Evolutionary conservation across 2,329 filamentous ascomycete species (phyloP).

Genomic region (Verruconis gallopava): DNA sequence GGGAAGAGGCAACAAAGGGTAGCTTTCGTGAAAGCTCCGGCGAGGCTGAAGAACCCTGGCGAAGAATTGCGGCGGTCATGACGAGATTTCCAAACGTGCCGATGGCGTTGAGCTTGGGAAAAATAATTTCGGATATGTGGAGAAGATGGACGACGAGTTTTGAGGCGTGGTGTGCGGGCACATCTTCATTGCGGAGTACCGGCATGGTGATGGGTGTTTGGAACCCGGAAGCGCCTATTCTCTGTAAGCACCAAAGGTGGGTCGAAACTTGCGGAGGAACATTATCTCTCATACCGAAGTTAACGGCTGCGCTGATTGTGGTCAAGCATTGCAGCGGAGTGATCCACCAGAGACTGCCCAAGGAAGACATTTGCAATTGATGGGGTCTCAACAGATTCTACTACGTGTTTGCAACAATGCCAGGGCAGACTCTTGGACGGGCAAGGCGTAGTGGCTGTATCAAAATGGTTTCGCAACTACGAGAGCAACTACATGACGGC

Average conservation of each 20-base stretch:
- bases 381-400: too few species aligned
- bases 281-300: constrained; percentile 20
- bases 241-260: too few species aligned
- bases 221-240: constrained; percentile 19
- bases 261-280: too few species aligned
- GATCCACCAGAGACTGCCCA: constrained; percentile 18
- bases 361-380: constrained; percentile 17
- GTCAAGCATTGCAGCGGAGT: constrained; percentile 19
- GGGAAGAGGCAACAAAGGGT: constrained; percentile 14
- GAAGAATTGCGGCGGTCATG: constrained; percentile 16
- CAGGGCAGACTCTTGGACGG: too few species aligned
- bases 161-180: constrained; percentile 17
- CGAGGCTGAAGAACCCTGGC: neutral
- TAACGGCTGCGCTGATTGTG: constrained; percentile 18
- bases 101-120: constrained; percentile 19
- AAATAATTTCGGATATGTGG: constrained; percentile 19
- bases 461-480: too few species aligned
- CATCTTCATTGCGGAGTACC: constrained; percentile 15
- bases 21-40: constrained; percentile 15
- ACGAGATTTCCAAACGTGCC: constrained; percentile 20
- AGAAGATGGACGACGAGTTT: constrained; percentile 19
- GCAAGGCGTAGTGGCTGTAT: too few species aligned
- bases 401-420: too few species aligned
- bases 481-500: too few species aligned
- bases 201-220: constrained; percentile 21